Evolutionary conservation across 768 basidiomycete genomes (phyloP).

Genomic region (Rhizopogon salebrosus): DNA sequence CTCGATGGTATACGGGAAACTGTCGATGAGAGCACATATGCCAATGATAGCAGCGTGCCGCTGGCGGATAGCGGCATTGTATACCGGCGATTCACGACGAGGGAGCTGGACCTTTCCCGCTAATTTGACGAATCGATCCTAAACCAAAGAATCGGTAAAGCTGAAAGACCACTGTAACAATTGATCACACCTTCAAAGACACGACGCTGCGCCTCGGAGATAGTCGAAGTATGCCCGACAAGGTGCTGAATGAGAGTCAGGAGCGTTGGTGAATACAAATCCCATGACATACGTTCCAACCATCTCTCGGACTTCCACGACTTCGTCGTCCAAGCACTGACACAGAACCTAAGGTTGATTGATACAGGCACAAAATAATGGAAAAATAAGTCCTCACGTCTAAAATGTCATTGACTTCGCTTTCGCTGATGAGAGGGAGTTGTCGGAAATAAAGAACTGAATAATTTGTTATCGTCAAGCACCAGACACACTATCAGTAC

Average conservation of each 20-base stretch:
- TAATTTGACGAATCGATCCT: constrained; percentile 79
- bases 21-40: constrained; percentile 84
- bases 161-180: background rate
- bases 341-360: constrained; percentile 57
- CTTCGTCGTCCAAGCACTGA: constrained; percentile 78
- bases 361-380: background rate
- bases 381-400: constrained; percentile 43
- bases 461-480: background rate
- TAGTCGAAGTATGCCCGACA: constrained; percentile 79
- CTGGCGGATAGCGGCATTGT: constrained; percentile 67
- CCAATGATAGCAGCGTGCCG: constrained; percentile 89
- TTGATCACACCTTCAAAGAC: constrained; percentile 54
- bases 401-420: constrained; percentile 71
- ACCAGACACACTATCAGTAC: background rate
- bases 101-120: constrained; percentile 67
- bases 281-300: constrained; percentile 61
- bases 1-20: constrained; percentile 90
- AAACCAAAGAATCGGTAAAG: background rate
- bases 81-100: constrained; percentile 53
- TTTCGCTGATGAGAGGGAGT: constrained; percentile 72
- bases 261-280: constrained; percentile 15
- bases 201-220: constrained; percentile 76
- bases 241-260: constrained; percentile 41
- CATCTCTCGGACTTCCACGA: constrained; percentile 87
- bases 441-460: constrained; percentile 86